phyloP scores from a whole-genome alignment of 2,329 filamentous ascomycete genomes.

The Mollisia scopiformis region DNA sequence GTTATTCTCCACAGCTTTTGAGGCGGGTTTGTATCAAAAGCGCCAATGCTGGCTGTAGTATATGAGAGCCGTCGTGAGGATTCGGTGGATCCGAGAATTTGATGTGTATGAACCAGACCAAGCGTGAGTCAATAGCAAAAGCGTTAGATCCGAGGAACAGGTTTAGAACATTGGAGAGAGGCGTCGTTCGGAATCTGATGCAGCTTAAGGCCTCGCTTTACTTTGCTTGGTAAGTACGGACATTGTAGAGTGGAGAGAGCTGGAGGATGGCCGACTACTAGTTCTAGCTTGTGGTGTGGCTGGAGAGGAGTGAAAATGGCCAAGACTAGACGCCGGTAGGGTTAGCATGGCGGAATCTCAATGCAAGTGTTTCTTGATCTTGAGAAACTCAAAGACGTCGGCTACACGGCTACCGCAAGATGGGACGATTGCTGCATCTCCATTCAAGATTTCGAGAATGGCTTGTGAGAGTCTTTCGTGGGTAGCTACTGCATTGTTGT shows the following conservation, averaged over 20 bases:
- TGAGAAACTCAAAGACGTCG: not conserved
- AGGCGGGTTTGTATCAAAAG: not conserved
- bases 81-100: not conserved
- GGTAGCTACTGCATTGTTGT: not conserved
- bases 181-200: not conserved
- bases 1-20: not conserved
- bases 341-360: too few species aligned
- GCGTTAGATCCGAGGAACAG: not conserved
- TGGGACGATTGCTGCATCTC: conserved; percentile 10
- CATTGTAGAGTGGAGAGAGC: not conserved
- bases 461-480: not conserved
- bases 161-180: not conserved
- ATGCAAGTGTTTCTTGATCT: conserved; percentile 10
- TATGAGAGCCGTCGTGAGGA: not conserved
- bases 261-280: too few species aligned
- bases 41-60: not conserved
- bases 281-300: not conserved
- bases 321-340: not conserved
- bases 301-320: not conserved
- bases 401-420: not conserved
- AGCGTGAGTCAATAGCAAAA: too few species aligned
- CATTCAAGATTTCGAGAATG: conserved; percentile 3
- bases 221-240: not conserved
- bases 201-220: not conserved
- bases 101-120: not conserved